Evolutionary conservation across 345 rosid species (phyloP).

Genomic region (Bruguiera gymnorhiza): DNA sequence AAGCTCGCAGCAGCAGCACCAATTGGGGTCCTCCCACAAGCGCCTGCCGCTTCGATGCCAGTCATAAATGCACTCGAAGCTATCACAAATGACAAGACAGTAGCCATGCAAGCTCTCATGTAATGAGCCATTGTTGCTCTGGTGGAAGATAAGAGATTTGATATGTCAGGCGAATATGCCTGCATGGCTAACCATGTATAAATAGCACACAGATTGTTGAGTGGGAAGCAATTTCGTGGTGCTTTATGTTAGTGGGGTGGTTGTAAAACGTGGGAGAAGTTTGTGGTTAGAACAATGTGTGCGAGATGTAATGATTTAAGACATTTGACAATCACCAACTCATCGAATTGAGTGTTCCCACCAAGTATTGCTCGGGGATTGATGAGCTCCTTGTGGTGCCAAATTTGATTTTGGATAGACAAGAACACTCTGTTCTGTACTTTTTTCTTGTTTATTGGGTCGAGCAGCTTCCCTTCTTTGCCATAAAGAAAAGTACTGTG

Average conservation of each 20-base stretch:
- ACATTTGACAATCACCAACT: background rate
- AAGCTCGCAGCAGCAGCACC: constrained; percentile 62
- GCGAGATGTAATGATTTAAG: constrained; percentile 26
- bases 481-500: background rate
- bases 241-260: constrained; percentile 38
- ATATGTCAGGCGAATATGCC: too few relatives aligned
- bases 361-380: background rate
- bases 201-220: background rate
- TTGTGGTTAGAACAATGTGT: background rate
- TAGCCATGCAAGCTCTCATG: constrained; percentile 19
- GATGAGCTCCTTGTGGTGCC: background rate
- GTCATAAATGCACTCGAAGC: constrained; percentile 15
- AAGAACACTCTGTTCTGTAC: background rate
- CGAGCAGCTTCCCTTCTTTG: background rate
- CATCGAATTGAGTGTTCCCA: background rate
- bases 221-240: background rate
- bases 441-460: background rate
- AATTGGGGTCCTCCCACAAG: constrained; percentile 70
- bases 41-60: constrained; percentile 47
- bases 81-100: constrained; percentile 29
- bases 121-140: constrained; percentile 22
- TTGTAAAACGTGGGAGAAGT: constrained; percentile 30
- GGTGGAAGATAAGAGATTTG: background rate
- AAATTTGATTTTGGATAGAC: background rate
- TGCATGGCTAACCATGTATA: background rate